Percentiles rank a stretch among this genome's conserved stretches.
Evolutionary conservation across 2,329 filamentous ascomycete genomes (phyloP).

Genomic region (Pseudocercospora macadamiae): DNA sequence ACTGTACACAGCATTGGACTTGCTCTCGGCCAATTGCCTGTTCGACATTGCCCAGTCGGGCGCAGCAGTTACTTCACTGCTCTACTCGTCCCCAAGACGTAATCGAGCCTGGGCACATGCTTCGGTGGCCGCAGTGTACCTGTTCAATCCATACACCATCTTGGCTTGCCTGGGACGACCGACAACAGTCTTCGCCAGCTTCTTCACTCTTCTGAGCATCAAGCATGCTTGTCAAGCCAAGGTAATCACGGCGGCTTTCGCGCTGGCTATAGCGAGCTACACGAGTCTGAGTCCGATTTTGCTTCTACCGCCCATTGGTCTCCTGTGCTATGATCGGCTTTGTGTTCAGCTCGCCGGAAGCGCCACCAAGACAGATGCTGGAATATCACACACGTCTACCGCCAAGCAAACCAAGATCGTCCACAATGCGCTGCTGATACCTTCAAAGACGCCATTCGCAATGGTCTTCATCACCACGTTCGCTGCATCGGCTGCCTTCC

Average conservation of each 20-base stretch:
- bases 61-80: constrained; percentile 71
- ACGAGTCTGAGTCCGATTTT: constrained; percentile 89
- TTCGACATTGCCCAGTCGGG: constrained; percentile 79
- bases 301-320: constrained; percentile 77
- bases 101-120: constrained; percentile 73
- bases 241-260: constrained; percentile 74
- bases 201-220: constrained; percentile 82
- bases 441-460: constrained; percentile 33
- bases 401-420: constrained; percentile 22
- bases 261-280: constrained; percentile 85
- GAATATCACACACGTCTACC: constrained; percentile 1
- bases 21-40: constrained; percentile 80
- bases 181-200: constrained; percentile 85
- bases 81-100: constrained; percentile 78
- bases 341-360: constrained; percentile 21
- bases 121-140: constrained; percentile 78
- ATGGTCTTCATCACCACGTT: constrained; percentile 61
- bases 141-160: constrained; percentile 94
- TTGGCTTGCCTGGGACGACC: constrained; percentile 88
- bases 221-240: constrained; percentile 77
- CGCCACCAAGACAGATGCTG: constrained; percentile 11
- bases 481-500: constrained; percentile 56
- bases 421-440: constrained; percentile 24
- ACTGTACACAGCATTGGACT: constrained; percentile 78
- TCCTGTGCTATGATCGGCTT: constrained; percentile 73